Percentiles rank a stretch among this genome's conserved stretches.
Evolutionary conservation across 306 rosid genomes (phyloP).

Genomic region (Pyrus communis): DNA sequence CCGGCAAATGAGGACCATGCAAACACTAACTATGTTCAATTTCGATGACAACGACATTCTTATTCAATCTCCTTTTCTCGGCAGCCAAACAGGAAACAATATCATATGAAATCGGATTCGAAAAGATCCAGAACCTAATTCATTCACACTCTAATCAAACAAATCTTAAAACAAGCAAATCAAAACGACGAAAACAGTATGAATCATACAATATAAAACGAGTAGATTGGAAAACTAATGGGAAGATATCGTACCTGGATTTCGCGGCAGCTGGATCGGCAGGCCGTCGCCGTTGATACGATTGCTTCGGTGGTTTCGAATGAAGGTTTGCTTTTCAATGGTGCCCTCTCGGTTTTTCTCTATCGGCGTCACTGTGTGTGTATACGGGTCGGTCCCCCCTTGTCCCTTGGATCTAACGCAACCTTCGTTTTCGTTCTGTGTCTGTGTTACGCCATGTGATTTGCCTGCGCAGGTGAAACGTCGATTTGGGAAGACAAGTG

Average conservation of each 20-base stretch:
- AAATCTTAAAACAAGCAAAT: neutral
- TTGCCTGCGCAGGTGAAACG: constrained; percentile 1
- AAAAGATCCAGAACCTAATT: neutral
- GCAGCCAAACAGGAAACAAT: constrained; percentile 4
- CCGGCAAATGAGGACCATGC: neutral
- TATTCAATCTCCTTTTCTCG: neutral
- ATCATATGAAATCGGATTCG: neutral
- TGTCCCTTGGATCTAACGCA: constrained; percentile 35
- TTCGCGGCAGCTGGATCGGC: constrained; percentile 5
- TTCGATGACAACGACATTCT: neutral
- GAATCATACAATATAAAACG: neutral
- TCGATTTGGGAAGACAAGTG: neutral
- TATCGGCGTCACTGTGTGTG: neutral
- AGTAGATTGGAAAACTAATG: neutral
- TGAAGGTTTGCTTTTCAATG: neutral
- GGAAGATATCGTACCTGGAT: constrained; percentile 30
- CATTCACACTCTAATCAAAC: neutral
- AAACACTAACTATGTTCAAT: neutral
- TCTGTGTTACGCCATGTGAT: neutral
- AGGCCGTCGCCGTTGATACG: constrained; percentile 10
- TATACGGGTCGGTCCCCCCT: neutral
- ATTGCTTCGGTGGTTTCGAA: neutral
- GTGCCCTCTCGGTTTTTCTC: neutral
- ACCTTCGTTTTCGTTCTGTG: constrained; percentile 9
- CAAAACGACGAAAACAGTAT: neutral